Percentiles rank a stretch among this genome's conserved stretches.
These are phyloP conservation scores for Aspergillus japonicus DNA, from an alignment of 2,329 filamentous ascomycete genomes.

Conservation along the genomic window DNA sequence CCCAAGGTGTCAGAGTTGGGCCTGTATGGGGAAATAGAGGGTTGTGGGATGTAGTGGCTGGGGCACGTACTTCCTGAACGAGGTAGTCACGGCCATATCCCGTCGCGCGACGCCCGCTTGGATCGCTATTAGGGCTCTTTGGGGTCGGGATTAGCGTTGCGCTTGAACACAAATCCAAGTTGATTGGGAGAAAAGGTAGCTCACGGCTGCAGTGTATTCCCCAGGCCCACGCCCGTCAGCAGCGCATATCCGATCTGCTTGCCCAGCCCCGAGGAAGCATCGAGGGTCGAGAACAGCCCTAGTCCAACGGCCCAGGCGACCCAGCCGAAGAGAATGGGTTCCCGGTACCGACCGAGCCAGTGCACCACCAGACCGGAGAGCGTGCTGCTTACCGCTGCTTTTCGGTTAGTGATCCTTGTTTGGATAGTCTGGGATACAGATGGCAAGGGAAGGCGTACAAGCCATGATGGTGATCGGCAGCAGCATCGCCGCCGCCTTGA, in stretches of 20 bases:
- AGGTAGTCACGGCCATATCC: constrained; percentile 44
- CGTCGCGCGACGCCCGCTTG: constrained; percentile 41
- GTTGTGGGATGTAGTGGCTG: not conserved
- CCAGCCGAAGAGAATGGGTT: constrained; percentile 57
- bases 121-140: constrained; percentile 36
- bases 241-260: constrained; percentile 58
- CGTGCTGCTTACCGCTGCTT: constrained; percentile 48
- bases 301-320: constrained; percentile 53
- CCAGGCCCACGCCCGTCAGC: constrained; percentile 53
- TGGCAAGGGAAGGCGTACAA: constrained; percentile 28
- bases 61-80: constrained; percentile 33
- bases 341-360: constrained; percentile 54
- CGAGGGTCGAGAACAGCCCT: constrained; percentile 54
- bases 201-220: constrained; percentile 53
- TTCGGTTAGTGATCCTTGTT: no score
- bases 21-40: no score
- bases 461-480: constrained; percentile 53
- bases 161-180: no score
- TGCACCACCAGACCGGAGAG: constrained; percentile 54
- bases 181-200: not conserved
- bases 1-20: no score
- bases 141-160: no score
- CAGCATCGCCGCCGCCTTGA: constrained; percentile 52
- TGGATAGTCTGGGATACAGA: no score
- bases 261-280: constrained; percentile 48